Conservation (phyloP, 2,329 filamentous ascomycete genomes). For the Fusarium coicis region DNA sequence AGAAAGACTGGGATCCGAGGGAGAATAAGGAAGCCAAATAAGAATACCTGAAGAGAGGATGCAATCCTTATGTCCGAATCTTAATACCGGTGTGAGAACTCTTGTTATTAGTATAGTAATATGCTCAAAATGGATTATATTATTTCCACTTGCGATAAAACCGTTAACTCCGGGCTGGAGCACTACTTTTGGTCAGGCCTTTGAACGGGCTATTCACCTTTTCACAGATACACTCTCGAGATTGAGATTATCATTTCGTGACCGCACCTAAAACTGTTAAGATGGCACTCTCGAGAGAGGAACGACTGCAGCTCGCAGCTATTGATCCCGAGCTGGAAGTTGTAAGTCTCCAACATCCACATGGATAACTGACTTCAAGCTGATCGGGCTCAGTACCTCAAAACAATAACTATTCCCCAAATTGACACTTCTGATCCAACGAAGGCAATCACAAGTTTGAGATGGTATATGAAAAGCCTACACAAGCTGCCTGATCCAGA, state of each 20-base stretch:
- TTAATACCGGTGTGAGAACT: background rate
- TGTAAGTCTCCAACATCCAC: background rate
- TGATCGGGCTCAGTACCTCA: background rate
- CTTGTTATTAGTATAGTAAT: too few relatives aligned
- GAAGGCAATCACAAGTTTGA: background rate
- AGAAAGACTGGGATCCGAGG: background rate
- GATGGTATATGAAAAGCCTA: constrained; percentile 5
- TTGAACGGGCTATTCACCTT: fast-evolving
- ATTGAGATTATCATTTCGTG: background rate
- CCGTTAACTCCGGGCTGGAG: background rate
- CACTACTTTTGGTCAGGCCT: too few relatives aligned
- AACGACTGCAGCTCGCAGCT: background rate
- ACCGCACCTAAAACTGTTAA: fast-evolving
- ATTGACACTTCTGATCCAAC: background rate
- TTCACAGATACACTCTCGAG: background rate
- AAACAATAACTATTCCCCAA: background rate
- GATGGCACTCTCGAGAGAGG: background rate
- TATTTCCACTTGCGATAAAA: background rate
- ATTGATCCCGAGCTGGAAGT: background rate
- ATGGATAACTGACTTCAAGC: fast-evolving
- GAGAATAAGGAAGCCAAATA: background rate
- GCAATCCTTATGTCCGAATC: background rate
- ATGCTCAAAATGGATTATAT: background rate
- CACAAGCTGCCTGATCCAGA: background rate
- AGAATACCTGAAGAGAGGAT: background rate